Evolutionary conservation across 768 basidiomycete species (phyloP), one percentile per base, ranked within the genome.

Genomic region (Gyrodon lividus): DNA sequence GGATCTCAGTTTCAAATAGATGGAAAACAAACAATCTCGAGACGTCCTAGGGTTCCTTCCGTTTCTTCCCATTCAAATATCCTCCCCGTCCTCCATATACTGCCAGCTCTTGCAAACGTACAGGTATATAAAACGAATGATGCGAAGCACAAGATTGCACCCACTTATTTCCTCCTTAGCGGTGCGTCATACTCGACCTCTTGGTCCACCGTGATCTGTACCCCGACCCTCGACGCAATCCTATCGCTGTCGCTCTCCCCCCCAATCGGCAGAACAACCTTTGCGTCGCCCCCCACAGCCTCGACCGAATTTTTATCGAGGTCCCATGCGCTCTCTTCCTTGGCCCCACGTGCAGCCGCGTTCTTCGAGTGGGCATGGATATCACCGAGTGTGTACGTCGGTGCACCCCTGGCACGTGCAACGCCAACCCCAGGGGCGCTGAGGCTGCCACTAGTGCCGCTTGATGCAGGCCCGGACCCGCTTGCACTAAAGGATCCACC

Each of bases 401-500:
- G 39, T 3, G 45, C 62, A 19, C 53, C 58, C 10, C 59, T 60
- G 1, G 64, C 70, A 33, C 72, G 76, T 2, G 47, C 48, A 13
- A 61, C 57, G 10, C 59, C 64, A 3, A 52, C 44, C 1, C 52
- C 57, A 38, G 51, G 54, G 1, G 45, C 63, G 34, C 58, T 64
- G 22, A 71, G 50, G 6, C 73, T 76, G 50, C 74, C 79, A 24
- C 75, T 75, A 44, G 78, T 72, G 56, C 79, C 80, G n/a, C 80
- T 79, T 50, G 66, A 67, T 17, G 67, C 64, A 46, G 59, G 73
- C 34, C 54, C 63, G 5, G 77, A 71, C 23, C 70, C 78, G 48
- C 78, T 77, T n/a, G 77, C 68, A 14, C 81, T 79, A 64, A 90
- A 92, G 40, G 77, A 74, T 19, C 90, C 90, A 37, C 90, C 90